A percentile compares a stretch with the other conserved stretches of the same genome.
phyloP scores from a whole-genome alignment of 1,284 basidiomycete genomes.

The Schizopora paradoxa region DNA sequence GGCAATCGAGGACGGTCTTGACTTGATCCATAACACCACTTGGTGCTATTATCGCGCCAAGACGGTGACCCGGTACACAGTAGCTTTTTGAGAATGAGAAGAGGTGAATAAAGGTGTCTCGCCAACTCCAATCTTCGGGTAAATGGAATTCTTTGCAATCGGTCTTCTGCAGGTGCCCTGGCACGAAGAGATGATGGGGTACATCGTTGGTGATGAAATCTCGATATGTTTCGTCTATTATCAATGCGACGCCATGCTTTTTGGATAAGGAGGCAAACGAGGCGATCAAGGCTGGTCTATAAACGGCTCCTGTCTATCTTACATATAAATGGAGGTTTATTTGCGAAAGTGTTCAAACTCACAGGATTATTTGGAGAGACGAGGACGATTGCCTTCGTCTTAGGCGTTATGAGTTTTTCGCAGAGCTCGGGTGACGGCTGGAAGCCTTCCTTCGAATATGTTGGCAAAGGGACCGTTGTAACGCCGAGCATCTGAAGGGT shows the following conservation, averaged over 20 bases:
- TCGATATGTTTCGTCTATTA: slow-evolving; percentile 87
- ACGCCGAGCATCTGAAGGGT: slow-evolving; percentile 64
- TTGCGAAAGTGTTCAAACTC: slow-evolving; percentile 21
- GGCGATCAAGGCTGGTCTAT: slow-evolving; percentile 54
- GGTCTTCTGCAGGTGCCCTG: slow-evolving; percentile 1
- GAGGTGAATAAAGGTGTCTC: slow-evolving; percentile 61
- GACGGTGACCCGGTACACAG: slow-evolving; percentile 79
- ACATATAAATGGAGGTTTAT: slow-evolving; percentile 22
- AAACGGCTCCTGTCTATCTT: slow-evolving; percentile 73
- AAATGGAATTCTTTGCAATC: too few relatives aligned
- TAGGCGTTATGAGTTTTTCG: slow-evolving; percentile 45
- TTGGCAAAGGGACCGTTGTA: slow-evolving; percentile 56
- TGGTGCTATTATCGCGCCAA: slow-evolving; percentile 72
- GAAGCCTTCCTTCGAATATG: slow-evolving; percentile 52
- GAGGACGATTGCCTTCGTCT: slow-evolving; percentile 67
- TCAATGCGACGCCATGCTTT: slow-evolving; percentile 58
- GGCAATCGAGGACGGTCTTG: slow-evolving; percentile 68
- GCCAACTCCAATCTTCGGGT: slow-evolving; percentile 44
- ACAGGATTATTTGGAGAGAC: slow-evolving; percentile 76
- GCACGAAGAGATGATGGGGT: slow-evolving; percentile 52
- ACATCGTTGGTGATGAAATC: slow-evolving; percentile 63
- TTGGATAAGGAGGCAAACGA: slow-evolving; percentile 62
- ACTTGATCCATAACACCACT: slow-evolving; percentile 50
- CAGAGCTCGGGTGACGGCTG: slow-evolving; percentile 50
- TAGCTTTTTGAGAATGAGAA: slow-evolving; percentile 84